phyloP scores from a whole-genome alignment of 108 stramenopile genomes.

The Conticribra guillardii region DNA sequence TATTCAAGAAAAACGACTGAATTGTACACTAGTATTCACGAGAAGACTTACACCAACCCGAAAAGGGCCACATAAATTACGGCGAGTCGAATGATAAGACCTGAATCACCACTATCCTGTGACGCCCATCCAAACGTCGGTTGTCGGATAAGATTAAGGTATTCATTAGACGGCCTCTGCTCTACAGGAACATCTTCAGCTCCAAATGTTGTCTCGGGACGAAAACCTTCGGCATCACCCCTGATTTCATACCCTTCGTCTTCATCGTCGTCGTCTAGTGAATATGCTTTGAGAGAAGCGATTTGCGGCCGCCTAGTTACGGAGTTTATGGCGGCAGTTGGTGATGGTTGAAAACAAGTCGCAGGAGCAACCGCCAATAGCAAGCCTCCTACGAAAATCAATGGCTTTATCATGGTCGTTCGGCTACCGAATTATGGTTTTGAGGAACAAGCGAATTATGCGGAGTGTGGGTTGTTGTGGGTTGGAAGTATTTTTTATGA shows the following conservation, averaged over 20 bases:
- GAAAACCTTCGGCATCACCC: not conserved
- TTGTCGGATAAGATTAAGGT: constrained; percentile 66
- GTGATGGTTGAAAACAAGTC: too few species aligned
- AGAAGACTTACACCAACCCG: constrained; percentile 46
- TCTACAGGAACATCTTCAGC: constrained; percentile 81
- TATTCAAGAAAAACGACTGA: too few species aligned
- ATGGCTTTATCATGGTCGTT: too few species aligned
- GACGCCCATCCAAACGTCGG: constrained; percentile 83
- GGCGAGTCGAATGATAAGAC: constrained; percentile 51
- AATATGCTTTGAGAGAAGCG: not conserved
- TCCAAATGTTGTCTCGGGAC: constrained; percentile 78
- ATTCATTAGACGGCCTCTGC: constrained; percentile 86
- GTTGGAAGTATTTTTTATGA: too few species aligned
- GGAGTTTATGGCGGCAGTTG: too few species aligned
- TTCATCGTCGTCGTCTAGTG: constrained; percentile 16
- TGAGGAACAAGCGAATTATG: too few species aligned
- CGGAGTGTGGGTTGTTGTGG: too few species aligned
- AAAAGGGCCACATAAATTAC: constrained; percentile 54
- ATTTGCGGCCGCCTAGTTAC: too few species aligned
- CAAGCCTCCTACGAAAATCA: too few species aligned
- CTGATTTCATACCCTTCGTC: constrained; percentile 39
- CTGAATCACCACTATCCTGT: constrained; percentile 52
- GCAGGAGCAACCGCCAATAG: too few species aligned
- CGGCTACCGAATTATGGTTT: too few species aligned
- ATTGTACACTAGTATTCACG: too few species aligned